Base-by-base conservation (phyloP, 139 green algal species). In the Trebouxia sp. region DNA sequence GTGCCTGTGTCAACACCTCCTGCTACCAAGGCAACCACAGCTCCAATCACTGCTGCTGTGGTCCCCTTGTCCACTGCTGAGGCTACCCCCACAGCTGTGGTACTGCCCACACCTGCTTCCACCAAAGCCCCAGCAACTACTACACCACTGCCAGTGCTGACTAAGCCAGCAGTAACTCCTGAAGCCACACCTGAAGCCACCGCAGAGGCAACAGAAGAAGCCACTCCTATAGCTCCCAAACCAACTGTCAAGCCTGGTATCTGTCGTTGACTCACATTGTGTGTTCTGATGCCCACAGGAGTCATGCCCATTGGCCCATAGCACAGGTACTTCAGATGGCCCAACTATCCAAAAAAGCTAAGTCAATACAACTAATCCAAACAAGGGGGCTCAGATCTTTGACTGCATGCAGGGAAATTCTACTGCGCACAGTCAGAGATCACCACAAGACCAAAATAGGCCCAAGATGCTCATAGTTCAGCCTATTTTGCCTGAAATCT, bases 101-200 rank as follows among this genome's bases (percentile, higher is more conserved):
- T 35, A 24, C 6, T 26, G 15, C 35, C 65, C 50, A 58, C 50
- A 58, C 22, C 50, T 5, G 50, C 50, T 10, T 58, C 50, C 50
- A 17, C 50, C 4, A n/a, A n/a, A n/a, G n/a, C n/a, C n/a, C n/a
- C n/a, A n/a, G n/a, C n/a, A n/a, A n/a, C n/a, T n/a, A n/a, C n/a
- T n/a, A 24, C 55, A 35, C 26, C 26, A 32, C 11, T 32, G 26
- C 55, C 55, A 37, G 22, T 38, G 17, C 26, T 30, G 55, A 38
- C 55, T 65, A 65, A 65, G 26, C 22, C 55, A 65, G n/a, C 6
- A 28, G n/a, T 5, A 15, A 65, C 55, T 0, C 22, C 55, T 30
- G 55, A 65, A 65, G 55, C 55, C 55, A 65, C 24, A 15, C 22
- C 24, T 37, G 55, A 65, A 65, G 55, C 55, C 55, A 65, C 55